Evolutionary conservation across 2,329 filamentous ascomycete genomes (phyloP).

Genomic region (Phaeosphaeria sp.): DNA sequence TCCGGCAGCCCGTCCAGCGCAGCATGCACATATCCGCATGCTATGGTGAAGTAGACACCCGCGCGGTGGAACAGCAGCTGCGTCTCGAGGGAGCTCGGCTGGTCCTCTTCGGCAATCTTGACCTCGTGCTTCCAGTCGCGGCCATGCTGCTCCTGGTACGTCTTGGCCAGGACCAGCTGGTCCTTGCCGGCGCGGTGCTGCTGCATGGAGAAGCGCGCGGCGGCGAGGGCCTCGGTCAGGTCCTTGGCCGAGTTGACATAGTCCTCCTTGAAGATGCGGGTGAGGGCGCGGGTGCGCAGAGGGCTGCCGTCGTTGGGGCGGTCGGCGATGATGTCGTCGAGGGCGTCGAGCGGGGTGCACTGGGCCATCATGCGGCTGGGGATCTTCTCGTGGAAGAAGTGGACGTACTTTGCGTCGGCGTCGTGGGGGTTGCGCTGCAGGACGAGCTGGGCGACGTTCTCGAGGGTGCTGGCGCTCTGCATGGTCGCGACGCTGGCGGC

Average conservation of each 20-base stretch:
- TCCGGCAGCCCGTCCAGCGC: slow-evolving; percentile 60
- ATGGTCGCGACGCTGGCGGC: slow-evolving; percentile 83
- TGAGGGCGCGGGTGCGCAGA: slow-evolving; percentile 74
- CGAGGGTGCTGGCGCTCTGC: slow-evolving; percentile 78
- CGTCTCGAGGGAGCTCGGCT: slow-evolving; percentile 75
- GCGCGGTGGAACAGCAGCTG: slow-evolving; percentile 81
- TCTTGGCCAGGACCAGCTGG: slow-evolving; percentile 61
- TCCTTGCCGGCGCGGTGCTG: slow-evolving; percentile 59
- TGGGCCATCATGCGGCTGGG: slow-evolving; percentile 75
- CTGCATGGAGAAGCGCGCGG: slow-evolving; percentile 60
- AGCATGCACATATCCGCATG: slow-evolving; percentile 68
- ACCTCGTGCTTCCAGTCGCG: slow-evolving; percentile 58
- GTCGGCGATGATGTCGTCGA: slow-evolving; percentile 72
- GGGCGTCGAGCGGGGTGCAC: slow-evolving; percentile 69
- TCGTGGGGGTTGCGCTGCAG: slow-evolving; percentile 72
- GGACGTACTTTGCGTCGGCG: slow-evolving; percentile 81
- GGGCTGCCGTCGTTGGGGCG: slow-evolving; percentile 70
- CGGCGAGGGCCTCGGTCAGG: slow-evolving; percentile 69
- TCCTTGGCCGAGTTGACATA: slow-evolving; percentile 73
- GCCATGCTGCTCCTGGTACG: slow-evolving; percentile 47
- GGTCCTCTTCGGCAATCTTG: slow-evolving; percentile 66
- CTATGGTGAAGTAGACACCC: slow-evolving; percentile 73
- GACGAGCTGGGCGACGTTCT: slow-evolving; percentile 77
- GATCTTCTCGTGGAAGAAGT: slow-evolving; percentile 92
- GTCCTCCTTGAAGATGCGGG: slow-evolving; percentile 78